Base-by-base conservation (phyloP, 2,329 filamentous ascomycete genomes). In the Hypoxylon rubiginosum region DNA sequence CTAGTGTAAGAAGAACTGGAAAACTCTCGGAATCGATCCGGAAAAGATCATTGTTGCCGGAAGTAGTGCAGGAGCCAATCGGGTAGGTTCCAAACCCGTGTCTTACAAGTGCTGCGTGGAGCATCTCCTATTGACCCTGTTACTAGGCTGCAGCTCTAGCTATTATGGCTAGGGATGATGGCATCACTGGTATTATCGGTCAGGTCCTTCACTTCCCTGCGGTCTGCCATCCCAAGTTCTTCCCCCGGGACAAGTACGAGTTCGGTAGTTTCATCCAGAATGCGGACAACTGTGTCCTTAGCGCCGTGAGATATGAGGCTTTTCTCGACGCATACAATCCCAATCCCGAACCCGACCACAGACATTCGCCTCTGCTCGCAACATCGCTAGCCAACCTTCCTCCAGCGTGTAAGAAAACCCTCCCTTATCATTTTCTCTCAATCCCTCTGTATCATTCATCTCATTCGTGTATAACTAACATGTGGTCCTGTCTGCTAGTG, bases 11-110 rank as follows among this genome's bases (percentile, higher is more conserved):
- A 79, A 81, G 10, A 78, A 85, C 71, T 80, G 83, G 0, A 78
- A 53, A 64, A 72, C n/a, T 77, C 82, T 58, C 66, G 77, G 75
- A n/a, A 69, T 74, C 28, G 65, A 80, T 63, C 70, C 77, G 0
- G 74, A 78, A 46, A 77, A 74, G 15, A 76, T 86, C 5, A 79
- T 85, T 34, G 66, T 85, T 15, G 81, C 82, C 0, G 84, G 84
- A 11, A 82, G 84, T 43, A 85, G 83, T 46, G 83, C 83, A 0
- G 84, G 84, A 28, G 83, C 80, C 4, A 85, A 85, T 51, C 73
- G 85, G 3, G 81, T 80, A 8, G 76, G 75, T 64, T 21, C 52
- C 15, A 43, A n/a, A 10, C 11, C 21, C 21, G 15, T 39, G 10
- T 17, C 46, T 21, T 17, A 7, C 17, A n/a, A 26, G 9, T 34